Base-by-base conservation (phyloP, 164 flowering plant genomes). In the Magnolia sinica region DNA sequence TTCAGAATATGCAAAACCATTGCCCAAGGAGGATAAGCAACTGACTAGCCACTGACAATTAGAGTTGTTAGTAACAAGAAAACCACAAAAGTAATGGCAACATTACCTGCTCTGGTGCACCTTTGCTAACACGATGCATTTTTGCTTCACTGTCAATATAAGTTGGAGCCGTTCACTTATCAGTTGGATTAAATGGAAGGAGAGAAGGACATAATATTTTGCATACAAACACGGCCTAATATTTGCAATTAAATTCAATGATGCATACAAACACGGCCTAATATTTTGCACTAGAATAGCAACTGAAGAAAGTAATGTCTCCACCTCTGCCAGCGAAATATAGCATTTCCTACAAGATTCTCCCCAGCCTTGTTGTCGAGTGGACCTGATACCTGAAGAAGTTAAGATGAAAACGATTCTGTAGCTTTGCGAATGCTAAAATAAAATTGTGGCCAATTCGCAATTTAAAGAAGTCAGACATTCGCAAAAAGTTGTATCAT, bases 71-170 rank as follows among this genome's bases (percentile, higher is more conserved):
- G 29, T 27, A 22, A n/a, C 31, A 65, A 7, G 27, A 65, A 65
- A 65, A 19, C 64, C 64, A 61, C n/a, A 61, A 61, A 65, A 2
- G 51, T 66, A 76, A 86, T 50, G 67, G 9, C 18, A 19, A 49
- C 45, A 51, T 61, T 83, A 93, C 98, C 96, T 95, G 98, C 84
- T 93, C 98, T 0, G 99, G 99, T 63, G 98, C 97, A 76, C 98
- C 98, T 88, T 95, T 95, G 85, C 98, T 95, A 72, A 92, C 99
- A 74, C 98, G 83, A 74, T 93, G 96, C 99, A 87, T 87, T 85
- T 88, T 95, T 8, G 95, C 94, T 27, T 87, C 89, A 63, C 68
- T 9, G 24, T 80, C 97, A 74, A 92, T 72, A 72, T 93, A 95
- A 70, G 99, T 95, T 67, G 93, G 79, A 4, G 99, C 99, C 19